Evolutionary conservation across 768 basidiomycete species (phyloP).

Genomic region (Calocera viscosa): DNA sequence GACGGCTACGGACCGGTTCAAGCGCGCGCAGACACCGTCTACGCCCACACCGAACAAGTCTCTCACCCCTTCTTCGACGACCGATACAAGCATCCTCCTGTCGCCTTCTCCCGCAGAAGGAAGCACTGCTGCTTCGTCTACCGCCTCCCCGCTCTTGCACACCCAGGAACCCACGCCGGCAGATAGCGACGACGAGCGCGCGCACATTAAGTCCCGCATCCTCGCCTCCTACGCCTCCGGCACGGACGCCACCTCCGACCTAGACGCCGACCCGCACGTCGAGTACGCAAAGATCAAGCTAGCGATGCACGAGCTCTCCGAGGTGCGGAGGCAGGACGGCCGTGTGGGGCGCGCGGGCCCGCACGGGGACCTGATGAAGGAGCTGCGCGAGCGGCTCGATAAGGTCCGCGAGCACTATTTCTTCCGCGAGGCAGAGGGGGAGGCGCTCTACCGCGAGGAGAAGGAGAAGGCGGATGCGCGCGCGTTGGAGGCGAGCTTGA

Average conservation of each 20-base stretch:
- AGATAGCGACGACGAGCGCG: not conserved
- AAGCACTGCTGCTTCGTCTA: not conserved
- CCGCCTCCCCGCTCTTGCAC: not conserved
- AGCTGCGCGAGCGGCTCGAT: slow-evolving; percentile 37
- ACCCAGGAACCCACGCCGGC: not conserved
- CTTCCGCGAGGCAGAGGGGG: slow-evolving; percentile 57
- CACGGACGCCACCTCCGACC: not conserved
- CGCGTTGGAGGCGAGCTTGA: slow-evolving; percentile 21
- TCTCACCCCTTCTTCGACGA: not conserved
- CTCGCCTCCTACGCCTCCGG: slow-evolving; percentile 11
- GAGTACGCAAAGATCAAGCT: slow-evolving; percentile 54
- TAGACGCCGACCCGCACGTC: slow-evolving; percentile 38
- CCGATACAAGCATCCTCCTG: not conserved
- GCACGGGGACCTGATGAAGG: slow-evolving; percentile 13
- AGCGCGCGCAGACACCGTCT: not conserved
- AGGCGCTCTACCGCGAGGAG: slow-evolving; percentile 42
- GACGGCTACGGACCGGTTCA: slow-evolving; percentile 5
- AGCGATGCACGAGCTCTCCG: slow-evolving; percentile 36
- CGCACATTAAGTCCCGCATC: slow-evolving; percentile 8
- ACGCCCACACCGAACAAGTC: not conserved
- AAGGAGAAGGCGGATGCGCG: slow-evolving; percentile 38
- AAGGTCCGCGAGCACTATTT: slow-evolving; percentile 48
- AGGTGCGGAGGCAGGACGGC: slow-evolving; percentile 12
- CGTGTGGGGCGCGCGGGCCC: not conserved
- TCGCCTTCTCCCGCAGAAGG: not conserved